phyloP scores from a whole-genome alignment of 345 rosid genomes.

The Populus simonii region DNA sequence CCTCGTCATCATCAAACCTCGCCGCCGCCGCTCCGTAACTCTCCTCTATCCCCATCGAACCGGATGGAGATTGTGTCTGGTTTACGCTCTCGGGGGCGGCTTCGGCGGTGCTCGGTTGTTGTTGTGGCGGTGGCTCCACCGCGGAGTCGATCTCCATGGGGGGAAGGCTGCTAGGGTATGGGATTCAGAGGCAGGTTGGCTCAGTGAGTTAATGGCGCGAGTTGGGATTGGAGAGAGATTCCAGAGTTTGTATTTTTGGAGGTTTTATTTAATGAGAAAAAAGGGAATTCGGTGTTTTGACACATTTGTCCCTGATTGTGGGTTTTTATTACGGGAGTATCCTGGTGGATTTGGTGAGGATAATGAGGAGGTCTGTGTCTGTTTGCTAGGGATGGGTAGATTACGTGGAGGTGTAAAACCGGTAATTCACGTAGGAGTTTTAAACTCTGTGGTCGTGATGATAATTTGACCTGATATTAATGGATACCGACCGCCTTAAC shows the following conservation, averaged over 20 bases:
- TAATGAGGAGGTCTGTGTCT: not conserved
- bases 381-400: not conserved
- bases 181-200: not conserved
- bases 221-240: not conserved
- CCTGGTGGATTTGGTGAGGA: not conserved
- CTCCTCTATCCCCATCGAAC: constrained; percentile 17
- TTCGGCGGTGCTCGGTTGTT: constrained; percentile 6
- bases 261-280: not conserved
- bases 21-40: constrained; percentile 16
- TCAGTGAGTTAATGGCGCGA: constrained; percentile 15
- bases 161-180: not conserved
- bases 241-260: not conserved
- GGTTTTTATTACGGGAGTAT: not conserved
- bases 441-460: too few species aligned
- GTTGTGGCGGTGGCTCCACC: constrained; percentile 20
- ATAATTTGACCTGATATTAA: too few species aligned
- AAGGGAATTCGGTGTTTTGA: not conserved
- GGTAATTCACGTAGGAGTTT: not conserved
- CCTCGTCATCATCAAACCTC: constrained; percentile 63
- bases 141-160: constrained; percentile 53
- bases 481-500: too few species aligned
- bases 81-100: not conserved
- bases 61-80: constrained; percentile 7
- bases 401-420: not conserved
- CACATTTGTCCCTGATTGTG: not conserved